Evolutionary conservation across 2,329 filamentous ascomycete species (phyloP).

Genomic region (Scorias spongiosa): DNA sequence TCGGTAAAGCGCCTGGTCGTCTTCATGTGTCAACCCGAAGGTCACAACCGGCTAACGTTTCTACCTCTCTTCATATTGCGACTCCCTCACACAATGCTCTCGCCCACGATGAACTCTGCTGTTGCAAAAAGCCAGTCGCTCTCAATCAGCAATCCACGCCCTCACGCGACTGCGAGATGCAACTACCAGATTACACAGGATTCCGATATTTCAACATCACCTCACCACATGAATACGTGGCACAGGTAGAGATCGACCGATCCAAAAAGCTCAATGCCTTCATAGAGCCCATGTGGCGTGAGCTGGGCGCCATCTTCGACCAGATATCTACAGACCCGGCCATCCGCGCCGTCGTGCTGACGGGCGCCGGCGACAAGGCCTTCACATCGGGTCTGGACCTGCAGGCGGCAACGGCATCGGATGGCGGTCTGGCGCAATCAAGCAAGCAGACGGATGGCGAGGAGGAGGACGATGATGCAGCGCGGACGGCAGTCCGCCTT

Average conservation of each 20-base stretch:
- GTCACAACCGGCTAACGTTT: too few relatives aligned
- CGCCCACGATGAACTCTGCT: too few relatives aligned
- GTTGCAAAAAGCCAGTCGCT: too few relatives aligned
- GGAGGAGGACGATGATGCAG: conserved; percentile 11
- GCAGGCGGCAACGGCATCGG: conserved; percentile 10
- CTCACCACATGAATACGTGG: conserved; percentile 57
- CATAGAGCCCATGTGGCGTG: conserved; percentile 69
- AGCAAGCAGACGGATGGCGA: conserved; percentile 5
- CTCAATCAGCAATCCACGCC: too few relatives aligned
- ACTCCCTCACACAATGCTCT: too few relatives aligned
- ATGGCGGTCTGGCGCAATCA: conserved; percentile 2
- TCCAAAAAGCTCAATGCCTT: conserved; percentile 82
- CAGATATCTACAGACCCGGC: conserved; percentile 56
- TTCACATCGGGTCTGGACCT: conserved; percentile 84
- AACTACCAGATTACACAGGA: conserved; percentile 14
- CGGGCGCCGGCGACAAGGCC: conserved; percentile 64
- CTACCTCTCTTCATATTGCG: too few relatives aligned
- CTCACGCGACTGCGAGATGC: not conserved
- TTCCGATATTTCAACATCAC: conserved; percentile 59
- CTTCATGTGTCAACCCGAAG: too few relatives aligned
- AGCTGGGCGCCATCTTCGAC: conserved; percentile 58
- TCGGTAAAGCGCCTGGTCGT: too few relatives aligned
- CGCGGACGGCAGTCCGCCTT: conserved; percentile 24
- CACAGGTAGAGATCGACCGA: conserved; percentile 85
- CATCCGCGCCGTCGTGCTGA: conserved; percentile 64